phyloP scores from a whole-genome alignment of 148 eudicot species.

The Polygonum aviculare region DNA sequence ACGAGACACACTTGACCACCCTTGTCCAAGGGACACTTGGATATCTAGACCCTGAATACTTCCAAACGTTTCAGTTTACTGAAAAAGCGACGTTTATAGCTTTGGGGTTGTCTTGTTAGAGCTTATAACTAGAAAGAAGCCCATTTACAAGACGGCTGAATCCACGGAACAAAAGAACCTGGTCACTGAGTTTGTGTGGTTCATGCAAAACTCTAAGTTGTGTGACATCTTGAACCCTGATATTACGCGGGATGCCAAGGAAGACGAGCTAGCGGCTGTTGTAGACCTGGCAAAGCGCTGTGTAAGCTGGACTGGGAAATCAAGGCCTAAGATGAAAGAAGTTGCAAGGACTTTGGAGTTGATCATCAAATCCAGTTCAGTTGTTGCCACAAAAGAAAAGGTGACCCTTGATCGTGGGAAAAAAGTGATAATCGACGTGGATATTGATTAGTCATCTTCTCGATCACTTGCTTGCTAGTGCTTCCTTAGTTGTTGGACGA shows the following conservation, averaged over 20 bases:
- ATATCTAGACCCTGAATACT: conserved; percentile 24
- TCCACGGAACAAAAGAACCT: conserved; percentile 9
- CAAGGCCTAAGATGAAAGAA: conserved; percentile 6
- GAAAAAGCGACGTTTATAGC: conserved; percentile 24
- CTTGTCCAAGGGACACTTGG: conserved; percentile 18
- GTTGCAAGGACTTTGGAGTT: conserved; percentile 2
- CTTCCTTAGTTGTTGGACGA: no score
- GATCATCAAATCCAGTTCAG: not conserved
- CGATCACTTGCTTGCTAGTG: no score
- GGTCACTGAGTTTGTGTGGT: conserved; percentile 14
- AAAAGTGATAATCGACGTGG: no score
- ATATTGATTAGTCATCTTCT: no score
- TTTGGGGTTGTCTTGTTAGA: conserved; percentile 23
- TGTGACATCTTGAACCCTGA: conserved; percentile 19
- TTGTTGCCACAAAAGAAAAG: no score
- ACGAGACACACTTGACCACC: conserved; percentile 7
- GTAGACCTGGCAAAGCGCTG: not conserved
- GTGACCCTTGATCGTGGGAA: no score
- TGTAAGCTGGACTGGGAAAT: not conserved
- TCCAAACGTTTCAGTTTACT: not conserved
- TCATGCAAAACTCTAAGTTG: conserved; percentile 5
- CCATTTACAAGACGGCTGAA: not conserved
- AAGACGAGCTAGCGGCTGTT: not conserved
- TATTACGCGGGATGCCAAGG: conserved; percentile 4
- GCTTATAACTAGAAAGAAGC: conserved; percentile 13